A percentile compares a stretch with the other conserved stretches of the same genome.
Evolutionary conservation across 2,329 filamentous ascomycete species (phyloP).

Genomic region (Monilinia polystroma): DNA sequence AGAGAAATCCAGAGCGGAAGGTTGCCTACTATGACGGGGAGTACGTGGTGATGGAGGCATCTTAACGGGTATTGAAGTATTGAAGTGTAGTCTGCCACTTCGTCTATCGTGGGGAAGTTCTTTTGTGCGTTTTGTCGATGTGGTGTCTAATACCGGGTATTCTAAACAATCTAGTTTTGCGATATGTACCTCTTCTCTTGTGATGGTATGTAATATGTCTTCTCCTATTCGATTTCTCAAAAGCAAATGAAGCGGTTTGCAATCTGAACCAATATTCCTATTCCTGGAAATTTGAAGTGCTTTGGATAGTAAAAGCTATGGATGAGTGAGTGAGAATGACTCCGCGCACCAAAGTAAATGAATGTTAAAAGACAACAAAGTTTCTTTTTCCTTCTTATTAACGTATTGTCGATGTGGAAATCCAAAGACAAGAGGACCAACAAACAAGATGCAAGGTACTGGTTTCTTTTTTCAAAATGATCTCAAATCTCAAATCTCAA

Average conservation of each 20-base stretch:
- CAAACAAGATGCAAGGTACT: background rate
- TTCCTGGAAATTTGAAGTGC: conserved; percentile 1
- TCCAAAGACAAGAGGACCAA: conserved; percentile 3
- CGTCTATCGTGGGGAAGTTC: background rate
- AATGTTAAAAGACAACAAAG: background rate
- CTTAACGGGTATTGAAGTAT: conserved; percentile 29
- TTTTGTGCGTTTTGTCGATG: background rate
- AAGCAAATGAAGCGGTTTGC: conserved; percentile 2
- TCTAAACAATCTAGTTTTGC: background rate
- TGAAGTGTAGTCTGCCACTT: conserved; percentile 23
- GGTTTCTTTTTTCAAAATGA: background rate
- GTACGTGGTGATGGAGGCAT: conserved; percentile 53
- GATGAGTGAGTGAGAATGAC: background rate
- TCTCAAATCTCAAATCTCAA: too few species aligned
- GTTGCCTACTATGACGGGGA: conserved; percentile 58
- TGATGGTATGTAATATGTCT: background rate
- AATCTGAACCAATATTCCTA: conserved; percentile 18
- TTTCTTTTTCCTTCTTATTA: background rate
- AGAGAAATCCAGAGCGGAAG: conserved; percentile 52
- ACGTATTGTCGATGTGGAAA: conserved; percentile 18
- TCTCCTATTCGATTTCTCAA: conserved; percentile 18
- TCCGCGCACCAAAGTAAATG: conserved; percentile 9
- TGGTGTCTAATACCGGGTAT: background rate
- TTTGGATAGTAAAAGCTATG: background rate
- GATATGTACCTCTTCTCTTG: background rate